phyloP scores from a whole-genome alignment of 805 yeast genomes.

The Hanseniaspora pseudoguilliermondii region DNA sequence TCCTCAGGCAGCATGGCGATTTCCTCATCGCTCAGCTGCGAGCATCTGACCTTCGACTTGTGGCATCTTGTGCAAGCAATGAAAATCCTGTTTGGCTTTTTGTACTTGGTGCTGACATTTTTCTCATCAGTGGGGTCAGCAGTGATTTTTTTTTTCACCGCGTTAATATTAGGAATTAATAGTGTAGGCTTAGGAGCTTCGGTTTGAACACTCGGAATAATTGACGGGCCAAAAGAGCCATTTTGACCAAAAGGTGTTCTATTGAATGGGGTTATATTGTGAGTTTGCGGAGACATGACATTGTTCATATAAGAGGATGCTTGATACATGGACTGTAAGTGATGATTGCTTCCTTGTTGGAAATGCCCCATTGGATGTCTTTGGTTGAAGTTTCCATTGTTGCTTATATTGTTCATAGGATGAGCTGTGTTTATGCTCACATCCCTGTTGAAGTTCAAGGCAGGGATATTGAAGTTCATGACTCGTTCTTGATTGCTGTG shows the following conservation, averaged over 20 bases:
- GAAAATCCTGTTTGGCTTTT: conserved; percentile 25
- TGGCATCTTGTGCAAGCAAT: conserved; percentile 45
- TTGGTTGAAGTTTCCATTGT: not conserved
- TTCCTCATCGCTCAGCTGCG: conserved; percentile 37
- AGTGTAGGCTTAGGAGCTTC: not conserved
- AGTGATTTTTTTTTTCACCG: not conserved
- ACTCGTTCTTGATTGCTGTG: not conserved
- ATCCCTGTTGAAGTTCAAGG: not conserved
- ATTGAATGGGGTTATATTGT: not conserved
- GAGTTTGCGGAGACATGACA: not conserved
- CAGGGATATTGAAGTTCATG: not conserved
- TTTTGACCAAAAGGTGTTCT: not conserved
- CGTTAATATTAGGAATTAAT: conserved; percentile 5
- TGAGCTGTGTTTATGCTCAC: not conserved
- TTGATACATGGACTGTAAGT: not conserved
- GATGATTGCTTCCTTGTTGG: not conserved
- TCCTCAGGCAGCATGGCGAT: conserved; percentile 3
- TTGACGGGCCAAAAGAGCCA: not conserved
- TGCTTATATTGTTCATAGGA: not conserved
- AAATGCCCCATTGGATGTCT: not conserved
- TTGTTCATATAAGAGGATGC: not conserved
- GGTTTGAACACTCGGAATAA: not conserved
- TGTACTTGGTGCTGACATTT: conserved; percentile 17
- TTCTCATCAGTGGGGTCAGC: conserved; percentile 5
- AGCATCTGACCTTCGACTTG: conserved; percentile 69